These are phyloP conservation scores for Paralagenidium karlingii DNA, from an alignment of 352 stramenopile genomes.

Conservation along the genomic window DNA sequence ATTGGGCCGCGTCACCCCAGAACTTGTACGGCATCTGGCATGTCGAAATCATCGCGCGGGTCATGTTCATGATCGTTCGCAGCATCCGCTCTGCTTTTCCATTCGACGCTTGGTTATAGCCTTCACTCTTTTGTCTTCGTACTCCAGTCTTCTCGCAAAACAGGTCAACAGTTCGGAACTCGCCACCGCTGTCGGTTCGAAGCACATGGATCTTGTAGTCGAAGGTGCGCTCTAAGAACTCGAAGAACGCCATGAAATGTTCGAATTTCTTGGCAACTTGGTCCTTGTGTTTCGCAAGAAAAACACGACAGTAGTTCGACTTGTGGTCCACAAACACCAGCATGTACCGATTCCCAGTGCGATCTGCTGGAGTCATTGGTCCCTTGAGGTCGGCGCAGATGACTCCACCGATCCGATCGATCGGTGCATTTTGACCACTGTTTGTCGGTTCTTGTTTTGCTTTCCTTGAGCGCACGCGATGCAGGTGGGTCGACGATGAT, in stretches of 20 bases:
- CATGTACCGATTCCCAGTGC: not conserved
- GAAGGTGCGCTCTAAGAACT: not conserved
- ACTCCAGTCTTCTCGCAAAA: not conserved
- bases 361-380: not conserved
- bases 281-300: not conserved
- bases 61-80: not conserved
- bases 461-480: slow-evolving; percentile 1
- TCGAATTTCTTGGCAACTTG: not conserved
- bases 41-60: not conserved
- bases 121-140: not conserved
- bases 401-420: not conserved
- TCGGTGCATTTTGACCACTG: not conserved
- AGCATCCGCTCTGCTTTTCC: not conserved
- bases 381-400: not conserved
- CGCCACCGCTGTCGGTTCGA: not conserved
- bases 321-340: not conserved
- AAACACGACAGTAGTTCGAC: not conserved
- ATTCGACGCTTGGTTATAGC: not conserved
- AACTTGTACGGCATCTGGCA: not conserved
- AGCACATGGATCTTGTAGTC: not conserved
- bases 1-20: not conserved
- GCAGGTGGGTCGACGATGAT: not conserved
- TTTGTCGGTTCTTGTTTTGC: not conserved
- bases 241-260: not conserved
- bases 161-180: not conserved